Percentiles rank a stretch among this genome's conserved stretches.
Evolutionary conservation across 78 protist species (phyloP).

Genomic region (Capsaspora owczarzaki): DNA sequence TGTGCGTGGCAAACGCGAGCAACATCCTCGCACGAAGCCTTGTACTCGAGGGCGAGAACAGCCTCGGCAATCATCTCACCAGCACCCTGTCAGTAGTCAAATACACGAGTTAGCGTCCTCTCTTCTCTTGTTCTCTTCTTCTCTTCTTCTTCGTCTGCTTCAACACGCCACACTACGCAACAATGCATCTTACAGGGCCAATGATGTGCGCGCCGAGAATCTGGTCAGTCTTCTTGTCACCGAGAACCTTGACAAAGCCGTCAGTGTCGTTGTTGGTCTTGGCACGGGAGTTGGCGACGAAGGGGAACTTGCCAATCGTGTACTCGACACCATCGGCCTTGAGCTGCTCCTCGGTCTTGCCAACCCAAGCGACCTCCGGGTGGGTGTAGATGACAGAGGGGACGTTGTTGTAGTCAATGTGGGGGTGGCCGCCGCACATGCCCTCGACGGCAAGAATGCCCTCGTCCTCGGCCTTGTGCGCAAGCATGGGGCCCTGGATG

Average conservation of each 20-base stretch:
- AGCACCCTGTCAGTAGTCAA: conserved; percentile 28
- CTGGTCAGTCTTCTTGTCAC: conserved; percentile 72
- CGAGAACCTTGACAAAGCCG: conserved; percentile 90
- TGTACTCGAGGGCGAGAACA: conserved; percentile 90
- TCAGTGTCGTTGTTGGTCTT: conserved; percentile 71
- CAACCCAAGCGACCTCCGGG: conserved; percentile 99
- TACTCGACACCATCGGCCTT: conserved; percentile 68
- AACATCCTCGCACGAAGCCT: conserved; percentile 85
- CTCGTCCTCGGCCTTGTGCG: conserved; percentile 99
- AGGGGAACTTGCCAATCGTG: conserved; percentile 89
- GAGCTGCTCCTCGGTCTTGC: conserved; percentile 94
- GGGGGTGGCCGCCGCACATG: conserved; percentile 72
- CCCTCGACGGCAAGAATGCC: conserved; percentile 80
- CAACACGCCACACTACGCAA: no score
- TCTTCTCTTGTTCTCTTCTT: no score
- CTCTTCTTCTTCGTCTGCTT: no score
- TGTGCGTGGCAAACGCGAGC: conserved; percentile 97
- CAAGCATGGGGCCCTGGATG: conserved; percentile 98
- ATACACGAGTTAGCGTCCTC: no score
- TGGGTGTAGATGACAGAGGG: conserved; percentile 98
- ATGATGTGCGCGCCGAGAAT: conserved; percentile 91
- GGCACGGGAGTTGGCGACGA: conserved; percentile 96
- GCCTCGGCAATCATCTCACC: conserved; percentile 91
- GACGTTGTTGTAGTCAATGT: conserved; percentile 95
- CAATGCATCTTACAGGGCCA: conserved; percentile 57